These are phyloP conservation scores for Cladosporium sp. DNA, from an alignment of 2,329 filamentous ascomycete species.

Conservation along the genomic window DNA sequence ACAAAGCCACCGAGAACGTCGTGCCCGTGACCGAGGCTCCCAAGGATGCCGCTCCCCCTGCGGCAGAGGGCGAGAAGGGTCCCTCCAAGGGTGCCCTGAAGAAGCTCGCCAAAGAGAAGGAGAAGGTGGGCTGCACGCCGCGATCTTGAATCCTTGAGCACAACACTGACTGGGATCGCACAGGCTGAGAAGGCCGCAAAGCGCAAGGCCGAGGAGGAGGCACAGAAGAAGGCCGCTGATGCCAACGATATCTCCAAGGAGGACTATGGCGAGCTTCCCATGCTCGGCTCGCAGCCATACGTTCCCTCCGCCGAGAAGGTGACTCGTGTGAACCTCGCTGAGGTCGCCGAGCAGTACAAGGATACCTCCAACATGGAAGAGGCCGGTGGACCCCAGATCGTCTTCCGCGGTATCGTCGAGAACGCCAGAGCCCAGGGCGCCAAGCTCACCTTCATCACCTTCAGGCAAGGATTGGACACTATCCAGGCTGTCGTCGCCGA, in stretches of 20 bases:
- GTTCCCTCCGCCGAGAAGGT: conserved; percentile 46
- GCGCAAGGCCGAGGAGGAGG: conserved; percentile 65
- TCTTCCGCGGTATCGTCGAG: conserved; percentile 76
- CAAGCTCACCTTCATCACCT: conserved; percentile 86
- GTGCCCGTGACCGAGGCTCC: conserved; percentile 17
- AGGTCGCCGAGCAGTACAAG: conserved; percentile 59
- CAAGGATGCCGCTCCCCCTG: conserved; percentile 18
- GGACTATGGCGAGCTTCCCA: conserved; percentile 71
- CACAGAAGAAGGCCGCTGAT: conserved; percentile 62
- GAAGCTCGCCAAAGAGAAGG: conserved; percentile 85
- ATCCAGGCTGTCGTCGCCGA: conserved; percentile 77
- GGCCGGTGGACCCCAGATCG: conserved; percentile 53
- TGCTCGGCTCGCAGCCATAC: conserved; percentile 50
- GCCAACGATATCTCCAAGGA: conserved; percentile 64
- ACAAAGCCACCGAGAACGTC: conserved; percentile 16
- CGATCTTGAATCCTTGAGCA: neutral
- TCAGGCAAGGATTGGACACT: conserved; percentile 70
- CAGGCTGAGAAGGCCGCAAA: conserved; percentile 60
- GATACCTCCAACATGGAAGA: conserved; percentile 48
- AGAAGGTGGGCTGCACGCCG: conserved; percentile 57
- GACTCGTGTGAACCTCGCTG: conserved; percentile 56
- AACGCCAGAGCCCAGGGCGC: conserved; percentile 84
- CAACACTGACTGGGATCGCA: conserved; percentile 4
- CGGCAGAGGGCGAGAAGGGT: conserved; percentile 37
- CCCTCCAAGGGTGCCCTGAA: conserved; percentile 77